These are phyloP conservation scores for Hydnum rufescens DNA, from an alignment of 768 basidiomycete genomes.

Conservation along the genomic window DNA sequence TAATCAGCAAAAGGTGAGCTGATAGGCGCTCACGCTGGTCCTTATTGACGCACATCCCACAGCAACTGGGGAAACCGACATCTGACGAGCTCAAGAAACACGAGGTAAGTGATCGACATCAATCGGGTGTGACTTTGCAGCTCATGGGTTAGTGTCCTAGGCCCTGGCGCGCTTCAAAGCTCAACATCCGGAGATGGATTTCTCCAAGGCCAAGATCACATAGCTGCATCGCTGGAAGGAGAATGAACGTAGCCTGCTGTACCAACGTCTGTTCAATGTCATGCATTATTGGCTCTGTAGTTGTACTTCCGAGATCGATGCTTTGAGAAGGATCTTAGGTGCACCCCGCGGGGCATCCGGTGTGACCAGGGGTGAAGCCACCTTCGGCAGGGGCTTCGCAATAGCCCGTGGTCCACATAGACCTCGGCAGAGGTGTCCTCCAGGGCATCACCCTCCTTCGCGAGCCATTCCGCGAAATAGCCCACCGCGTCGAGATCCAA, in stretches of 20 bases:
- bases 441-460: conserved; percentile 18
- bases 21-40: conserved; percentile 4
- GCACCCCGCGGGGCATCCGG: conserved; percentile 70
- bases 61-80: conserved; percentile 94
- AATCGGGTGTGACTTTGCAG: conserved; percentile 2
- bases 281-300: too few relatives aligned
- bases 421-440: background rate
- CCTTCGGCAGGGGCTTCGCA: background rate
- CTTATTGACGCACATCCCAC: conserved; percentile 7
- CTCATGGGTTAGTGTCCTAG: too few relatives aligned
- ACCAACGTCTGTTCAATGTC: too few relatives aligned
- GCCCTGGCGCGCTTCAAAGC: conserved; percentile 77
- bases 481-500: conserved; percentile 73
- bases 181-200: conserved; percentile 85
- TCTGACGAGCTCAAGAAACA: conserved; percentile 86
- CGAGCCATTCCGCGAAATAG: conserved; percentile 43
- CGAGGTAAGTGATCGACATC: conserved; percentile 33
- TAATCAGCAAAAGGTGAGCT: conserved; percentile 49
- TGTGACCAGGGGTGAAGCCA: conserved; percentile 31
- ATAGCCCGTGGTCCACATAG: background rate
- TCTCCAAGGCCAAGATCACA: conserved; percentile 77
- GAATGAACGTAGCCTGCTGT: too few relatives aligned
- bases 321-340: conserved; percentile 25
- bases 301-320: background rate
- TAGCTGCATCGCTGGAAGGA: conserved; percentile 20